Base-by-base conservation (phyloP, 768 basidiomycete species). In the Lentinus brumalis region DNA sequence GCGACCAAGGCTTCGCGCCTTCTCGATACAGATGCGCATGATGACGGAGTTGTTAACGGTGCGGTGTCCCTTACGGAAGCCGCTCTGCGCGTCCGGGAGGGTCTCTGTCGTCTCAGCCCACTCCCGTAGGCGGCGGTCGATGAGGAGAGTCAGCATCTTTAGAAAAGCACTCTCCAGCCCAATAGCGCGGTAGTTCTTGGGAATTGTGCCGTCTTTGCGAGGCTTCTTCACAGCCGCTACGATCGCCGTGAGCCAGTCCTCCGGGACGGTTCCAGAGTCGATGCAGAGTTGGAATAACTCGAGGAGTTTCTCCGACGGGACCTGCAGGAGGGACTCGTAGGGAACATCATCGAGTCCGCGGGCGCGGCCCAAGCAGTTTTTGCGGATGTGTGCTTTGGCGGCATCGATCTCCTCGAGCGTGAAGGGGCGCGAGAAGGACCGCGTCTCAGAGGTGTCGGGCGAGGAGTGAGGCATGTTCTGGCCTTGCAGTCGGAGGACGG, bases 31-130 rank as follows among this genome's bases (percentile, higher is more conserved):
- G 32, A 10, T 10, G 32, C 32, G 32, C 5, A 35, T 5, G 10
- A 10, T 10, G 32, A 35, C 5, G 32, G 10, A 35, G 32, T 35
- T 35, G 32, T 35, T 35, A 5, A 35, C 32, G 10, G 10, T 35
- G 32, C 32, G 32, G 10, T 35, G 32, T 35, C 10, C 32, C 32
- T 10, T 5, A 10, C 32, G 55, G 52, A 76, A 76, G 0, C 75
- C 73, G 54, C 73, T 76, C 55, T 76, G 76, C 0, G 69, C 69
- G 2, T 55, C 57, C 0, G 74, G 74, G 8, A 77, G 32, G 0
- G 72, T 41, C 9, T 55, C 45, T 3, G 49, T 26, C 2, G 45
- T 54, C 15, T 70, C 71, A 5, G 66, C 66, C 66, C 61, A 74
- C 2, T 46, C 58, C 2, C 47, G 50, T 1, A 72, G 26, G 1